Evolutionary conservation across 768 basidiomycete genomes (phyloP).

Genomic region (Termitomyces sp.): DNA sequence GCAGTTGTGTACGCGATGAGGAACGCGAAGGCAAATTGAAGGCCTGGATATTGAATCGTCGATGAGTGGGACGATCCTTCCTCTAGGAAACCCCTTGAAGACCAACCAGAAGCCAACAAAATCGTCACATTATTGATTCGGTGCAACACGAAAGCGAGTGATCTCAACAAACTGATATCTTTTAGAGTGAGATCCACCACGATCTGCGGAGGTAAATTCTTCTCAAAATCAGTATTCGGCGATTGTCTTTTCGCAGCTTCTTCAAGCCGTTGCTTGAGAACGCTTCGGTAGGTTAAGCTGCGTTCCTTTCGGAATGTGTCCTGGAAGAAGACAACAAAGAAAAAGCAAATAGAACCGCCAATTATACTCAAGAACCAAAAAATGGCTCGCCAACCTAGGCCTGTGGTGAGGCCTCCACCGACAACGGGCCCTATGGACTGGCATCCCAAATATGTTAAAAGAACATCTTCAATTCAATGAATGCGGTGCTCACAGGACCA

Average conservation of each 20-base stretch:
- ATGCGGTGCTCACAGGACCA: slow-evolving; percentile 41
- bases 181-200: slow-evolving; percentile 48
- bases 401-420: slow-evolving; percentile 62
- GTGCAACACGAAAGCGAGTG: slow-evolving; percentile 51
- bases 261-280: slow-evolving; percentile 40
- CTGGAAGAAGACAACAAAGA: slow-evolving; percentile 64
- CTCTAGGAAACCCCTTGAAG: not conserved
- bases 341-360: slow-evolving; percentile 44
- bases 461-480: not conserved
- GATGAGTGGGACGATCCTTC: not conserved
- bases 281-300: slow-evolving; percentile 72
- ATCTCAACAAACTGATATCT: slow-evolving; percentile 73
- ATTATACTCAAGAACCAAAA: slow-evolving; percentile 80
- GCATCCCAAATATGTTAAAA: not conserved
- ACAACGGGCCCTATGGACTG: slow-evolving; percentile 63
- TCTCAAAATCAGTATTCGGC: slow-evolving; percentile 16
- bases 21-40: slow-evolving; percentile 69
- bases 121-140: slow-evolving; percentile 64
- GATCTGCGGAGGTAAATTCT: slow-evolving; percentile 16
- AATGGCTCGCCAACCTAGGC: slow-evolving; percentile 70
- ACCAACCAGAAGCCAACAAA: slow-evolving; percentile 58
- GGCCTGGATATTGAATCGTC: slow-evolving; percentile 31
- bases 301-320: slow-evolving; percentile 84
- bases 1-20: slow-evolving; percentile 69
- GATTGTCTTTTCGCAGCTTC: slow-evolving; percentile 6